Conservation (phyloP, 1,284 basidiomycete species). For the Phellopilus nigrolimitatus region DNA sequence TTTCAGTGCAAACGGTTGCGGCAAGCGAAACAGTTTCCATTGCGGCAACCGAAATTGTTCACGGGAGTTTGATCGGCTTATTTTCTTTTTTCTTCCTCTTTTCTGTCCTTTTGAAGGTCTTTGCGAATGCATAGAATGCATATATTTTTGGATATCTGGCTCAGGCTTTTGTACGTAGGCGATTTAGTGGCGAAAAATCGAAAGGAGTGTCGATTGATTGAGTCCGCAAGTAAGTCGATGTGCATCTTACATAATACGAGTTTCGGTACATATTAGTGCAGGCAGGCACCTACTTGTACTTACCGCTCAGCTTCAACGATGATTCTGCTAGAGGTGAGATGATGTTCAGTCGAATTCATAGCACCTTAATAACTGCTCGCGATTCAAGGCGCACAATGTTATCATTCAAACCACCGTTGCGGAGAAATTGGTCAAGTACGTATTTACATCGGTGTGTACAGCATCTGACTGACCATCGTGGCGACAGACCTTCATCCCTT, state of each 20-base stretch:
- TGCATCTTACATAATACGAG: too few relatives aligned
- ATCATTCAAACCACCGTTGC: slow-evolving; percentile 89
- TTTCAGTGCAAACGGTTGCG: slow-evolving; percentile 32
- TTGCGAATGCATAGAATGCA: too few relatives aligned
- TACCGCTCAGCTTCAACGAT: too few relatives aligned
- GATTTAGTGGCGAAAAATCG: too few relatives aligned
- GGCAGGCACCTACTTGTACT: too few relatives aligned
- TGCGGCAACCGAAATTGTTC: slow-evolving; percentile 49
- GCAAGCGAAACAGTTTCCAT: slow-evolving; percentile 30
- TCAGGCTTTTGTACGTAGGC: too few relatives aligned
- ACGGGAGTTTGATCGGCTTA: slow-evolving; percentile 32
- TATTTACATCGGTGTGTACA: slow-evolving; percentile 19
- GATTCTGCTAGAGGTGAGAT: slow-evolving; percentile 13
- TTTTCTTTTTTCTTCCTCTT: slow-evolving; percentile 21
- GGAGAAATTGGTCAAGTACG: slow-evolving; percentile 88
- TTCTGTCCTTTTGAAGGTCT: too few relatives aligned
- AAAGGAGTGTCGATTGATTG: too few relatives aligned
- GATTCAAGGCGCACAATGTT: slow-evolving; percentile 74
- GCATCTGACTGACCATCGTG: slow-evolving; percentile 17
- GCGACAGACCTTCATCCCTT: slow-evolving; percentile 73
- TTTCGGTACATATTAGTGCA: too few relatives aligned
- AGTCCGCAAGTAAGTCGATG: too few relatives aligned
- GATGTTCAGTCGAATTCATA: neutral
- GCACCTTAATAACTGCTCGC: neutral
- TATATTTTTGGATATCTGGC: too few relatives aligned